Base-by-base conservation (phyloP, 2,329 filamentous ascomycete species). In the Neofusicoccum parvum region DNA sequence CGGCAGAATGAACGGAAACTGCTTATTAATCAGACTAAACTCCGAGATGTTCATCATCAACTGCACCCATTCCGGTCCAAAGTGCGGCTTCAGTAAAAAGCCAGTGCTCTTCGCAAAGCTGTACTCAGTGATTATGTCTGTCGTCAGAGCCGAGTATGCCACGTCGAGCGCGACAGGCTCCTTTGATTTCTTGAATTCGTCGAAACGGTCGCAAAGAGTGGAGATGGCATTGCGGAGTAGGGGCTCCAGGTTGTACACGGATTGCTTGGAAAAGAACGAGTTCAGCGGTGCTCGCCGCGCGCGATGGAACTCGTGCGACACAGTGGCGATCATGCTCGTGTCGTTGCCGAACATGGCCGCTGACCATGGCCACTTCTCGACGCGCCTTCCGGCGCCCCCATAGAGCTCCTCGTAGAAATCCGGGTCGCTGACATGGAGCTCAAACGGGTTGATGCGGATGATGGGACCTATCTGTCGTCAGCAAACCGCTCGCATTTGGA, bases 381-480 rank as follows among this genome's bases (percentile, higher is more conserved):
- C 36, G 27, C 46, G 54, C 50, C 23, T 54, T 14, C 59, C 53
- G 12, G 49, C 6, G 17, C 45, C 20, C 17, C 34, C 9, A 23
- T 65, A 67, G 46, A 67, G 37, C 15, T 60, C 51, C 3, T 65
- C 56, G 17, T 70, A 73, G 65, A 76, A 77, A 14, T 68, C 60
- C 2, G 71, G 67, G 48, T 75, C 73, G 5, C 62, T 50, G 49
- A 75, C 70, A 32, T 69, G 73, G 3, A 76, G 63, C 69, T 77
- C 74, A 48, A 73, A 66, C 9, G 74, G 74, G 36, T 70, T 76
- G 67, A 76, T 75, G 39, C 74, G 73, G 3, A 77, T 69, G 11
- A 77, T 73, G 1, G 74, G 74, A 0, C 74, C 74, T 51, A 37
- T 2, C 20, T 45, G 36, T 20, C 12, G 27, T 56, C 39, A 51